Evolutionary conservation across 768 basidiomycete species (phyloP).

Genomic region (Suillus subaureus): DNA sequence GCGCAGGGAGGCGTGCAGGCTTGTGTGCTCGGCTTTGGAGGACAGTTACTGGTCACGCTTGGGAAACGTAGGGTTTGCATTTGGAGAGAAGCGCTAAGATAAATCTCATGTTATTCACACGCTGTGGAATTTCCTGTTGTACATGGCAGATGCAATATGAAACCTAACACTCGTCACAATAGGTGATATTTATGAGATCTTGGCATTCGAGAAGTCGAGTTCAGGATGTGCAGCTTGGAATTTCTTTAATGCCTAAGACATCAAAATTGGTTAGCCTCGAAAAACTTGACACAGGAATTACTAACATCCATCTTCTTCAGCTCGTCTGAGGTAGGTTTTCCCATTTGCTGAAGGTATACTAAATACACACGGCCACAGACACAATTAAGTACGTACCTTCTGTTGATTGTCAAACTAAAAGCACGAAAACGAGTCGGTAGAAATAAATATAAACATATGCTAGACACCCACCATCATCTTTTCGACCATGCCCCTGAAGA

Average conservation of each 20-base stretch:
- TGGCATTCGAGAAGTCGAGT: constrained; percentile 91
- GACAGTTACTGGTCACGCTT: constrained; percentile 30
- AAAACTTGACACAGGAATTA: not conserved
- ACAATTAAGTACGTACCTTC: constrained; percentile 32
- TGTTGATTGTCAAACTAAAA: constrained; percentile 47
- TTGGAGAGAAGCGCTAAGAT: constrained; percentile 27
- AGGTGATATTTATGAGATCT: constrained; percentile 59
- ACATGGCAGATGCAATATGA: not conserved
- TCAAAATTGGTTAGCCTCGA: constrained; percentile 7
- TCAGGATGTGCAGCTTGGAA: constrained; percentile 93
- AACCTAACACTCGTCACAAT: not conserved
- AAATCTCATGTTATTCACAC: constrained; percentile 5
- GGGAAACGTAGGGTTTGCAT: constrained; percentile 28
- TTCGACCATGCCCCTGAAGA: constrained; percentile 89
- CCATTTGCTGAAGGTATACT: constrained; percentile 70
- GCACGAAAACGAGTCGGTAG: constrained; percentile 3
- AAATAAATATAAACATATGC: not conserved
- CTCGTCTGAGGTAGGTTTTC: constrained; percentile 94
- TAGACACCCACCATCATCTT: constrained; percentile 94
- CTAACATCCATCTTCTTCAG: constrained; percentile 87
- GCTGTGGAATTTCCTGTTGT: constrained; percentile 3
- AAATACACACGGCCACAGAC: not conserved
- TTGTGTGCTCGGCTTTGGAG: constrained; percentile 47
- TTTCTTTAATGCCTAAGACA: constrained; percentile 71
- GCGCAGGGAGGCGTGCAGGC: constrained; percentile 34